Evolutionary conservation across 2,329 filamentous ascomycete genomes (phyloP).

Genomic region (Aspergillus calidoustus): DNA sequence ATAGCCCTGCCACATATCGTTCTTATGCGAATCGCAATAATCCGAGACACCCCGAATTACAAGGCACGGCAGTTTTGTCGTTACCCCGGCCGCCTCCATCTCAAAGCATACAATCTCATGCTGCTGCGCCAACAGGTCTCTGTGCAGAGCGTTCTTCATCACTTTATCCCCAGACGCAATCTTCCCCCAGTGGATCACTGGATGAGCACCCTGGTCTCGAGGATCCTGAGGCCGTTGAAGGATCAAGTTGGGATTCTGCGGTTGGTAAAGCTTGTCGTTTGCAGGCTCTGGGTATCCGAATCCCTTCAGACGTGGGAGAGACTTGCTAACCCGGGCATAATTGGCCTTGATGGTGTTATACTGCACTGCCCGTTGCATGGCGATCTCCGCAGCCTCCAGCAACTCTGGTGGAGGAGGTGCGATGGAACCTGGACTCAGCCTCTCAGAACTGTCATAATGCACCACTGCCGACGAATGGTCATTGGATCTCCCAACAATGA

Average conservation of each 20-base stretch:
- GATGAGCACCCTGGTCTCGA: neutral
- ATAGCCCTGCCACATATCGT: conserved; percentile 1
- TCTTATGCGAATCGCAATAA: conserved; percentile 1
- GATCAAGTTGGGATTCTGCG: too few species aligned
- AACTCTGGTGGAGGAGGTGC: too few species aligned
- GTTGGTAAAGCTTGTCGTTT: too few species aligned
- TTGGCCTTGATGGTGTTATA: too few species aligned
- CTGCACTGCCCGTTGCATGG: too few species aligned
- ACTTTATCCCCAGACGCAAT: neutral
- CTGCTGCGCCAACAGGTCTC: neutral
- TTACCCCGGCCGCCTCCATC: neutral
- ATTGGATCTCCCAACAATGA: neutral
- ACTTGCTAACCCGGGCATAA: too few species aligned
- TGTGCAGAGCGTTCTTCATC: neutral
- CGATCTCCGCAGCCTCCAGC: too few species aligned
- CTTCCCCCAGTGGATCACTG: neutral
- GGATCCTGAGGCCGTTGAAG: neutral
- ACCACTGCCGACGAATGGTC: too few species aligned
- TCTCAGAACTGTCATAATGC: neutral
- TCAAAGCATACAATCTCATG: neutral
- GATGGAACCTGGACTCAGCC: too few species aligned
- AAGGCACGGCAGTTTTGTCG: neutral
- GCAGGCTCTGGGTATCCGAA: too few species aligned
- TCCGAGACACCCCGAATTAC: neutral
- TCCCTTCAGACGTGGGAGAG: too few species aligned